These are phyloP conservation scores for Fusarium buxicola DNA, from an alignment of 2,329 filamentous ascomycete genomes.

Conservation along the genomic window DNA sequence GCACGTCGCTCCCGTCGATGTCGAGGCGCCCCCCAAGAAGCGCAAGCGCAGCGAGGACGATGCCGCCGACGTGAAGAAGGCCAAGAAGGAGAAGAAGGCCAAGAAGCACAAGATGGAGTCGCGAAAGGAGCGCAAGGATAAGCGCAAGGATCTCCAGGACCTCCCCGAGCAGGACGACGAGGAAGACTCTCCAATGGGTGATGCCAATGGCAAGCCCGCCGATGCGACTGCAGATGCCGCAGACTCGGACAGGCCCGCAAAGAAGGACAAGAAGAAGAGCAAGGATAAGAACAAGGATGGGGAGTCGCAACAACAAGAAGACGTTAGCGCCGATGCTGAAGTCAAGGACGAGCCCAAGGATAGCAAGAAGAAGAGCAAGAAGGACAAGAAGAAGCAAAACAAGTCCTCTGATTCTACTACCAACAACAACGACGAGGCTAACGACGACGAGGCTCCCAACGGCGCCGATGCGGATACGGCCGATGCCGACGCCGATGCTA, in stretches of 20 bases:
- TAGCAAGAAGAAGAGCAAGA: slow-evolving; percentile 50
- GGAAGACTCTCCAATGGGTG: slow-evolving; percentile 40
- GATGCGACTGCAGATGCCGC: slow-evolving; percentile 32
- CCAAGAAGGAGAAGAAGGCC: slow-evolving; percentile 52
- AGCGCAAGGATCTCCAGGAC: slow-evolving; percentile 53
- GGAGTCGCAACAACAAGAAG: slow-evolving; percentile 22
- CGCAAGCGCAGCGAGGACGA: slow-evolving; percentile 52
- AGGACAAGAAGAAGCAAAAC: slow-evolving; percentile 46
- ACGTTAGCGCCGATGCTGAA: slow-evolving; percentile 34
- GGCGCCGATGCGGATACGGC: slow-evolving; percentile 27
- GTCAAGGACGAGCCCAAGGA: slow-evolving; percentile 48
- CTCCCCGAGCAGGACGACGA: slow-evolving; percentile 51
- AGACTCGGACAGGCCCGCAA: slow-evolving; percentile 38
- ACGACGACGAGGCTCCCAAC: slow-evolving; percentile 3
- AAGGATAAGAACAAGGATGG: slow-evolving; percentile 47
- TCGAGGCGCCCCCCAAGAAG: slow-evolving; percentile 50
- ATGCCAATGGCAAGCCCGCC: slow-evolving; percentile 39
- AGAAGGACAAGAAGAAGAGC: slow-evolving; percentile 47
- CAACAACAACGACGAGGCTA: slow-evolving; percentile 17
- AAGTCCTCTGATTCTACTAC: slow-evolving; percentile 37
- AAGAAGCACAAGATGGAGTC: slow-evolving; percentile 51
- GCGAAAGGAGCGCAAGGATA: slow-evolving; percentile 56
- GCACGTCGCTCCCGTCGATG: slow-evolving; percentile 34
- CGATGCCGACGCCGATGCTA: slow-evolving; percentile 29
- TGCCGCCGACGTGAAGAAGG: slow-evolving; percentile 43